These are phyloP conservation scores for Babesia bigemina DNA, from an alignment of 169 alveolate genomes.

Conservation along the genomic window DNA sequence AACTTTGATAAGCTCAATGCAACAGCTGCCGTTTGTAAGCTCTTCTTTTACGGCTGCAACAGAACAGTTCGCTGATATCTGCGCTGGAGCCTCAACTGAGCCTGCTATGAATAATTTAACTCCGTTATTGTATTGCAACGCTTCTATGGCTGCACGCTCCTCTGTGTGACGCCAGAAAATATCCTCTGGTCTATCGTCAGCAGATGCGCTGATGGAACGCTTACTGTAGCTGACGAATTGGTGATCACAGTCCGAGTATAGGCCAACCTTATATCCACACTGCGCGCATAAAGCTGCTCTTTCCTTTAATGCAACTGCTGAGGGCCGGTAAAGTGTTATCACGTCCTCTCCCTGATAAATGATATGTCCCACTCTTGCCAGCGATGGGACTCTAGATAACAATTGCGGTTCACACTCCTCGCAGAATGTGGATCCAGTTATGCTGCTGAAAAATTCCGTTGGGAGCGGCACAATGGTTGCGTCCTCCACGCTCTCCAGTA, in stretches of 20 bases:
- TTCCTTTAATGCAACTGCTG: background rate
- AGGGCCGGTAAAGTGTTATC: slow-evolving; percentile 17
- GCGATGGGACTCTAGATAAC: background rate
- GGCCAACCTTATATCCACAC: slow-evolving; percentile 18
- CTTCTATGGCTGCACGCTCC: slow-evolving; percentile 26
- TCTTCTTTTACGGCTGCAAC: background rate
- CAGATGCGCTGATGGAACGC: slow-evolving; percentile 3
- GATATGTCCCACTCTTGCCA: background rate
- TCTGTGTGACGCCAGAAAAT: slow-evolving; percentile 41
- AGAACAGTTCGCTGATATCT: background rate
- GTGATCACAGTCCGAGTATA: background rate
- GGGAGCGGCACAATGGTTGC: slow-evolving; percentile 32
- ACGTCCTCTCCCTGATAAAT: slow-evolving; percentile 32
- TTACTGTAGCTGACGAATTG: slow-evolving; percentile 19
- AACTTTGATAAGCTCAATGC: slow-evolving; percentile 44
- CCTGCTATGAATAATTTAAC: slow-evolving; percentile 10
- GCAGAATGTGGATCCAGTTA: slow-evolving; percentile 43
- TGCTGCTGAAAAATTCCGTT: slow-evolving; percentile 46
- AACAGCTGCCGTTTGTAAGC: background rate
- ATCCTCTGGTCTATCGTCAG: slow-evolving; percentile 22
- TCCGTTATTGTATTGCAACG: slow-evolving; percentile 29
- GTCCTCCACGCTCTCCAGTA: background rate
- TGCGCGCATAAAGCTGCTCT: background rate
- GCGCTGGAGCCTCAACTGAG: background rate
- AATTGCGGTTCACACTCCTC: slow-evolving; percentile 59